Conservation (phyloP, 2,329 filamentous ascomycete genomes). For the Cercospora berteroae region DNA sequence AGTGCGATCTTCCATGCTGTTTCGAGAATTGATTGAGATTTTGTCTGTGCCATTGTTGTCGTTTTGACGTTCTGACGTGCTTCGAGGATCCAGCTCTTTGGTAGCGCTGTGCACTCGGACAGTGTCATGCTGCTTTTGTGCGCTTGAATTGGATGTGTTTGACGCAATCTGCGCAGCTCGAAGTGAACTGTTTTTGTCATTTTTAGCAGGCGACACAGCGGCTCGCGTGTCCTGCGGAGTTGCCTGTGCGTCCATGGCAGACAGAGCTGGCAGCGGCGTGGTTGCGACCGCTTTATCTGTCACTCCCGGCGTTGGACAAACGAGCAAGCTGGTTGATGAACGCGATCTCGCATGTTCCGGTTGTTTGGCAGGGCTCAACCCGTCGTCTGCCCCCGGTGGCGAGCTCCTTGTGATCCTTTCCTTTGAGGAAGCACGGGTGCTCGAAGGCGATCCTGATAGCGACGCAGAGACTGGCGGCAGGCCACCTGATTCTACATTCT, state of each 20-base stretch:
- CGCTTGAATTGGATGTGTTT: not conserved
- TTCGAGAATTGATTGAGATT: slow-evolving; percentile 2
- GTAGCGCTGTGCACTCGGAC: not conserved
- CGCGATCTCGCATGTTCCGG: not conserved
- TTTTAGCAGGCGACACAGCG: not conserved
- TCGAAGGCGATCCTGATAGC: not conserved
- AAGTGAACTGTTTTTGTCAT: not conserved
- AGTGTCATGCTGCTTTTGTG: not conserved
- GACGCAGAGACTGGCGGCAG: not conserved
- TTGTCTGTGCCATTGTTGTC: slow-evolving; percentile 10
- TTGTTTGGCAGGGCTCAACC: not conserved
- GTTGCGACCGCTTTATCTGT: not conserved
- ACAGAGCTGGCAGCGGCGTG: not conserved
- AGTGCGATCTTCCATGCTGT: slow-evolving; percentile 5
- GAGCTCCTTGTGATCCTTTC: not conserved
- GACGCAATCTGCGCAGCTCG: not conserved
- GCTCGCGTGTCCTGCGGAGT: not conserved
- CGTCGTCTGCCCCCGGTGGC: not conserved
- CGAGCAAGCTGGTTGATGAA: not conserved
- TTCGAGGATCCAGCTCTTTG: not conserved
- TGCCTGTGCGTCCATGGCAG: not conserved
- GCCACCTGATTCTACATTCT: not conserved
- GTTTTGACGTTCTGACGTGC: not conserved
- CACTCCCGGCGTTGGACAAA: not conserved
- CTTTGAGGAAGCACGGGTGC: not conserved